Evolutionary conservation across 805 yeast genomes (phyloP).

Genomic region (Yarrowia bubula): DNA sequence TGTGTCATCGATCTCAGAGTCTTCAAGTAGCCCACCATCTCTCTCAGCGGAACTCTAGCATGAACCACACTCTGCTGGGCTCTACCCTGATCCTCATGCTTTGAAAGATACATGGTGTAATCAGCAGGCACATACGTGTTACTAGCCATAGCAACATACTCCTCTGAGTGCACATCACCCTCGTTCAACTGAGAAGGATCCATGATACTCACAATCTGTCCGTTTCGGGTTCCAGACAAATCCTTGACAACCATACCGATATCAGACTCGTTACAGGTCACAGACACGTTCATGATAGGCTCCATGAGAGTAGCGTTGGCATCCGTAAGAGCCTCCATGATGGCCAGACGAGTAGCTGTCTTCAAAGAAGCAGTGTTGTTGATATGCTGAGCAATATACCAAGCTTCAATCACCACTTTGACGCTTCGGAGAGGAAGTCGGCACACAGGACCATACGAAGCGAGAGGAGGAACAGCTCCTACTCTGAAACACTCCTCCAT

Average conservation of each 20-base stretch:
- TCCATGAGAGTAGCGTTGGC: constrained; percentile 53
- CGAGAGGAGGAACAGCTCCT: constrained; percentile 44
- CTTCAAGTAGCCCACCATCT: constrained; percentile 85
- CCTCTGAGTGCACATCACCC: constrained; percentile 37
- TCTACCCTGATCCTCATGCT: constrained; percentile 34
- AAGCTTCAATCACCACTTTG: constrained; percentile 51
- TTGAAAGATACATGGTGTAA: constrained; percentile 42
- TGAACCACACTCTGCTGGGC: constrained; percentile 45
- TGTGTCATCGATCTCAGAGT: constrained; percentile 79
- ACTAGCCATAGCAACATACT: constrained; percentile 45
- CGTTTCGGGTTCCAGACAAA: constrained; percentile 72
- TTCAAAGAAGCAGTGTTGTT: constrained; percentile 44
- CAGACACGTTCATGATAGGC: constrained; percentile 78
- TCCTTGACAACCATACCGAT: constrained; percentile 85
- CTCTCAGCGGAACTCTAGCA: constrained; percentile 84
- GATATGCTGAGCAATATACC: constrained; percentile 56
- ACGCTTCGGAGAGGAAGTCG: constrained; percentile 59
- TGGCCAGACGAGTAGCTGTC: constrained; percentile 48
- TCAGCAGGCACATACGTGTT: constrained; percentile 74
- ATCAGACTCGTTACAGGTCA: constrained; percentile 65
- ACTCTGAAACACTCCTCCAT: constrained; percentile 35
- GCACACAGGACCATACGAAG: constrained; percentile 45
- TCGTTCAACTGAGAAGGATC: constrained; percentile 50
- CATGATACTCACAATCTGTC: constrained; percentile 66
- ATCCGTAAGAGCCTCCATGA: constrained; percentile 42